Conservation (phyloP, 768 basidiomycete genomes). For the Lactifluus volemus region DNA sequence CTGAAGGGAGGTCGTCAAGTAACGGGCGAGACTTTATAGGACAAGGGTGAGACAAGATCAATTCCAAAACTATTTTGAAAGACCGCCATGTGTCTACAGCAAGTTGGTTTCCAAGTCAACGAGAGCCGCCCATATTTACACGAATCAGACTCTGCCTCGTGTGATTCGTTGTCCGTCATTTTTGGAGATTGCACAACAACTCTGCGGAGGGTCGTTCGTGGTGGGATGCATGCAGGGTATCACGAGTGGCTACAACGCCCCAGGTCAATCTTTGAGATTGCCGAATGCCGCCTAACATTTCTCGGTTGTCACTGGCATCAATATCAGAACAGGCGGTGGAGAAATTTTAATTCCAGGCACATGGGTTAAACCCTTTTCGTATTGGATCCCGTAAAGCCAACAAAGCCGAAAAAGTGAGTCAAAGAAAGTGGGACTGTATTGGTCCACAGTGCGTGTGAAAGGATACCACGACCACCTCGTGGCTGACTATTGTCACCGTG, state of each 20-base stretch:
- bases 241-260: not conserved
- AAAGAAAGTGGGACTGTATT: too few species aligned
- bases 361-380: not conserved
- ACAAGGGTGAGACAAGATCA: not conserved
- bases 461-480: not conserved
- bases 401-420: too few species aligned
- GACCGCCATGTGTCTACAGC: not conserved
- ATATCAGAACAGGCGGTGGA: too few species aligned
- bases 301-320: too few species aligned
- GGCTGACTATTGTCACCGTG: too few species aligned
- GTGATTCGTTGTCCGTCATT: not conserved
- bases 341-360: not conserved
- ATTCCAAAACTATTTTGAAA: not conserved
- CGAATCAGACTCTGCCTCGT: not conserved
- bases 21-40: constrained; percentile 1
- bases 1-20: not conserved
- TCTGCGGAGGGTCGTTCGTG: not conserved
- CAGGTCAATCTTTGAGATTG: too few species aligned
- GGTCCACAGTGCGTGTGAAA: too few species aligned
- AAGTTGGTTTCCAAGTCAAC: constrained; percentile 10
- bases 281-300: not conserved
- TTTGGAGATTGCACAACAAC: not conserved
- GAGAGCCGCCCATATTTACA: not conserved
- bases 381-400: not conserved
- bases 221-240: not conserved